Conservation (phyloP, 805 yeast species). For the Candida stauntonica region DNA sequence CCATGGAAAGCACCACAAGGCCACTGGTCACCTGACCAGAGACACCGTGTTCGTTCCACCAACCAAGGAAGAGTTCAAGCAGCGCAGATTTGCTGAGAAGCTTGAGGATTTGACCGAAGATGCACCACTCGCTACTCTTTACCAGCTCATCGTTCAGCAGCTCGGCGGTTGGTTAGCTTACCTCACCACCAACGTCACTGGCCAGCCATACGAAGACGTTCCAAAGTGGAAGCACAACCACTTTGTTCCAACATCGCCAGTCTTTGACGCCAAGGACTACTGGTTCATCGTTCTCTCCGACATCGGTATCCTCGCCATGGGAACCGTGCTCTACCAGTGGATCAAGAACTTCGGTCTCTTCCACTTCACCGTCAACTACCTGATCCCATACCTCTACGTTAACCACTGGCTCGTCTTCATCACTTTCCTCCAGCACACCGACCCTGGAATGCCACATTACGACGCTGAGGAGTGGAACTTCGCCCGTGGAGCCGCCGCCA, state of each 20-base stretch:
- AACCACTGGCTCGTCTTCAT: constrained; percentile 65
- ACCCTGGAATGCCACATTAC: constrained; percentile 56
- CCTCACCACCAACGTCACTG: constrained; percentile 51
- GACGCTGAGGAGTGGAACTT: constrained; percentile 54
- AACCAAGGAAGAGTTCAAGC: constrained; percentile 42
- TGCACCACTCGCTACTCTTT: constrained; percentile 46
- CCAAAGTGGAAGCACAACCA: constrained; percentile 43
- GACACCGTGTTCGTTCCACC: constrained; percentile 59
- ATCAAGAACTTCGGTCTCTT: constrained; percentile 42
- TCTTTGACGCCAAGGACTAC: constrained; percentile 49
- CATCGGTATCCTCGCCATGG: constrained; percentile 45
- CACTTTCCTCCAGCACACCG: constrained; percentile 60
- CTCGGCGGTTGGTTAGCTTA: constrained; percentile 51
- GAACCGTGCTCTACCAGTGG: constrained; percentile 49
- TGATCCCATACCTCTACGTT: constrained; percentile 53
- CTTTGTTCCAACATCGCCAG: constrained; percentile 50
- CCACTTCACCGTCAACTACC: constrained; percentile 51
- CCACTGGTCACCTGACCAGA: constrained; percentile 54
- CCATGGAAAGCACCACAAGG: constrained; percentile 60
- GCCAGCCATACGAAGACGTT: constrained; percentile 44
- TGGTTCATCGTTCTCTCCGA: constrained; percentile 54
- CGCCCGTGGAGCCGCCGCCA: constrained; percentile 64
- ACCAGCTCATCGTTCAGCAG: constrained; percentile 47
- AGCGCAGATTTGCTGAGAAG: constrained; percentile 27
- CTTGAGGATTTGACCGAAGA: constrained; percentile 40